Evolutionary conservation across 257 asterid species (phyloP), one percentile per base, ranked within the genome.

Genomic region (Paulownia fortunei): DNA sequence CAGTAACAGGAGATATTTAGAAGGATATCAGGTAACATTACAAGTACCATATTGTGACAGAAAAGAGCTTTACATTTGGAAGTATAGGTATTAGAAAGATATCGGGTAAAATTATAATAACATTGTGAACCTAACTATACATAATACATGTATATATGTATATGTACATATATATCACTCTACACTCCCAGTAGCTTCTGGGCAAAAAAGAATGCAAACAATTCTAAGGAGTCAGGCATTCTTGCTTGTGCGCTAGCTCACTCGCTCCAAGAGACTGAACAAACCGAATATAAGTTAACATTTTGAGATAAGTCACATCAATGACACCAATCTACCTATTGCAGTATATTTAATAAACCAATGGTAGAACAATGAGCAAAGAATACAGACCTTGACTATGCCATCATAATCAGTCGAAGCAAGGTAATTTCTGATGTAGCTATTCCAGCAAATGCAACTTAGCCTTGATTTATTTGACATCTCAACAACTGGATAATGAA

Each of bases 341-440:
- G 64, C 27, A 13, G 26, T 52, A 56, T 47, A 32, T 58, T 62
- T 63, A 37, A 37, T 54, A 19, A 24, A 69, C n/a, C 60, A 62
- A 23, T 59, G 21, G 8, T 12, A 73, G 21, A 72, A 70, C 58
- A 46, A 37, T 4, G 72, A 77, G 82, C 7, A 65, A 66, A 68
- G 73, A 69, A 67, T 3, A 65, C 83, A 56, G 44, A 88, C 90
- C 89, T 84, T 86, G 74, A 88, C 96, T 34, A 84, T 83, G 77
- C 99, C 98, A 82, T 93, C 98, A 79, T 96, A 96, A 86, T 96
- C 98, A 37, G 97, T 88, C 5, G 97, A 89, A 66, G 98, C 98
- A 69, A 96, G 86, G 92, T 92, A 88, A 88, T 96, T 96, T 82
- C 95, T 86, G 86, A 93, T 91, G 80, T 96, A 96, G 86, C 89